Conservation (phyloP, 345 rosid genomes). For the Erucastrum elatum region DNA sequence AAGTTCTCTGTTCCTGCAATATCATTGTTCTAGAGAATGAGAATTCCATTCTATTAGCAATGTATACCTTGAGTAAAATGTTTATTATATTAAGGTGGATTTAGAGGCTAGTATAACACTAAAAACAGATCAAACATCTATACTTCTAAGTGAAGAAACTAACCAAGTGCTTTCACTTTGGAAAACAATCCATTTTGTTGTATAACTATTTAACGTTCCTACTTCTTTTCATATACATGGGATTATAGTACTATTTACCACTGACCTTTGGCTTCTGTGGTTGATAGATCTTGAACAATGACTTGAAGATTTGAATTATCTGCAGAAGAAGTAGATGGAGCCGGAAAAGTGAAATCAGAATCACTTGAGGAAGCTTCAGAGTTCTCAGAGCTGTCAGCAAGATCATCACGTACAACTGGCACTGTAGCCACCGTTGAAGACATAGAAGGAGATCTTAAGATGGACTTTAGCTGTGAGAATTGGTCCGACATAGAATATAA, state of each 20-base stretch:
- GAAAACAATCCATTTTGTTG: not conserved
- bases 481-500: conserved; percentile 79
- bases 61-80: conserved; percentile 20
- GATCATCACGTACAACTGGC: conserved; percentile 47
- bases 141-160: conserved; percentile 5
- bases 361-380: conserved; percentile 68
- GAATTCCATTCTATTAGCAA: conserved; percentile 18
- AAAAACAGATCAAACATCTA: not conserved
- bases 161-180: not conserved
- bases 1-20: conserved; percentile 59
- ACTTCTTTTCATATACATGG: conserved; percentile 13
- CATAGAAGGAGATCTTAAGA: conserved; percentile 57
- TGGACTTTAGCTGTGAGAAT: conserved; percentile 70
- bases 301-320: conserved; percentile 43
- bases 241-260: conserved; percentile 36
- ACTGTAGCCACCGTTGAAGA: conserved; percentile 46
- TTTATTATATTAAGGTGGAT: not conserved
- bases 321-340: conserved; percentile 49
- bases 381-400: conserved; percentile 53
- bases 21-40: conserved; percentile 28
- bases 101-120: conserved; percentile 2
- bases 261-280: conserved; percentile 56
- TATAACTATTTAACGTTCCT: no score
- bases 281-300: conserved; percentile 58
- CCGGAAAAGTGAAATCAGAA: conserved; percentile 67